Conservation (phyloP, 1,284 basidiomycete genomes). For the Pulveroboletus sp. region DNA sequence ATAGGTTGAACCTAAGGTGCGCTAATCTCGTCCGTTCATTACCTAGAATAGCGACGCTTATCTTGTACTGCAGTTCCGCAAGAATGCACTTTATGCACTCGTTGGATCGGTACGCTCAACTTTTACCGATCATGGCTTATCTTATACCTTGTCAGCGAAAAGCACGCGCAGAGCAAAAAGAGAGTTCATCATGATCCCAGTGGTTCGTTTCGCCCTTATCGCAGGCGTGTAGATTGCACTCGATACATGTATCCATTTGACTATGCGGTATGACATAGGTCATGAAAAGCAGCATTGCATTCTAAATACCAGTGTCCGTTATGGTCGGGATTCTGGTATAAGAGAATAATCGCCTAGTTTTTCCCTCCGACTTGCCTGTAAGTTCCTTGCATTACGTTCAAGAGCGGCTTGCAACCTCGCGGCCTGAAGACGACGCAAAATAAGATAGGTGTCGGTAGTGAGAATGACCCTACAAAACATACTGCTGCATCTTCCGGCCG, state of each 20-base stretch:
- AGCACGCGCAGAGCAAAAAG: slow-evolving; percentile 61
- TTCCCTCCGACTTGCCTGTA: slow-evolving; percentile 33
- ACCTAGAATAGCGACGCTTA: slow-evolving; percentile 8
- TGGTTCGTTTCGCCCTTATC: slow-evolving; percentile 8
- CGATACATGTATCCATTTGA: slow-evolving; percentile 28
- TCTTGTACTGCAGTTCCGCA: slow-evolving; percentile 67
- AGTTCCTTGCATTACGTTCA: slow-evolving; percentile 58
- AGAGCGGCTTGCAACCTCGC: slow-evolving; percentile 57
- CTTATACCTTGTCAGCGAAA: slow-evolving; percentile 50
- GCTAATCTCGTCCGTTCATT: slow-evolving; percentile 20
- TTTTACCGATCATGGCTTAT: neutral
- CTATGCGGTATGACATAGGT: slow-evolving; percentile 25
- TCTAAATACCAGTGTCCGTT: slow-evolving; percentile 7
- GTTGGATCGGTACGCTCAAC: slow-evolving; percentile 69
- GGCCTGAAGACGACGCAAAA: slow-evolving; percentile 40
- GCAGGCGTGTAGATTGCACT: slow-evolving; percentile 12
- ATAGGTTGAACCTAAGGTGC: slow-evolving; percentile 85
- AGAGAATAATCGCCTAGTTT: slow-evolving; percentile 26
- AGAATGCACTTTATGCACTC: slow-evolving; percentile 79
- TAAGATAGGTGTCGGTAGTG: neutral
- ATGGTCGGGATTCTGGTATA: slow-evolving; percentile 21
- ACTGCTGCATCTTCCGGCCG: slow-evolving; percentile 80
- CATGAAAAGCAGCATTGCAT: slow-evolving; percentile 18
- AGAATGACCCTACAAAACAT: slow-evolving; percentile 25
- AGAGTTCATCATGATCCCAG: slow-evolving; percentile 45